Evolutionary conservation across 164 flowering plant species (phyloP).

Genomic region (Tetracentron sinense): DNA sequence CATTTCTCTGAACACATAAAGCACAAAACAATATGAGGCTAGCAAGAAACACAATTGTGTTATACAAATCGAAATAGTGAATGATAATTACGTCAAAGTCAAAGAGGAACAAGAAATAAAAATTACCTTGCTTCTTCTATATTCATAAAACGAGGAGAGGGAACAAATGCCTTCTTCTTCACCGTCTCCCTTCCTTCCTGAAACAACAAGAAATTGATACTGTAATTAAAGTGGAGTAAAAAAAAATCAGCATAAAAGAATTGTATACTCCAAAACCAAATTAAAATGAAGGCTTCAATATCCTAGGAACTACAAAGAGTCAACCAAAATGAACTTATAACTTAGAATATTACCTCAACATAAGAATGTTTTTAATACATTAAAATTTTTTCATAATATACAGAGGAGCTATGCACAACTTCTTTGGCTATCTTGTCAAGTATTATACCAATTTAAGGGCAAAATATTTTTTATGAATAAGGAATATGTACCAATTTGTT

Average conservation of each 20-base stretch:
- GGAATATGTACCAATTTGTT: slow-evolving; percentile 33
- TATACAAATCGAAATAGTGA: too few relatives aligned
- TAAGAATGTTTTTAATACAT: not conserved
- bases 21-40: too few relatives aligned
- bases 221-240: too few relatives aligned
- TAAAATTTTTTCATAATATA: too few relatives aligned
- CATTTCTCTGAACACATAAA: slow-evolving; percentile 51
- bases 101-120: not conserved
- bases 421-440: not conserved
- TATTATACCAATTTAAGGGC: not conserved
- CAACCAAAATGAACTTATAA: not conserved
- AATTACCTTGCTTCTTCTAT: slow-evolving; percentile 83
- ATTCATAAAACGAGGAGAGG: slow-evolving; percentile 90
- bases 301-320: slow-evolving; percentile 1
- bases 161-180: slow-evolving; percentile 88
- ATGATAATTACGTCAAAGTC: not conserved
- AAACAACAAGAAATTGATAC: slow-evolving; percentile 4
- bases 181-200: slow-evolving; percentile 88
- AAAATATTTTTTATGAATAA: too few relatives aligned
- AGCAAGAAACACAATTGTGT: too few relatives aligned
- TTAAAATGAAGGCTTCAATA: not conserved
- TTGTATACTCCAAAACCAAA: too few relatives aligned
- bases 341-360: too few relatives aligned
- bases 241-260: too few relatives aligned
- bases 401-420: not conserved